phyloP scores from a whole-genome alignment of 805 yeast genomes.

The Candida patagonica region DNA sequence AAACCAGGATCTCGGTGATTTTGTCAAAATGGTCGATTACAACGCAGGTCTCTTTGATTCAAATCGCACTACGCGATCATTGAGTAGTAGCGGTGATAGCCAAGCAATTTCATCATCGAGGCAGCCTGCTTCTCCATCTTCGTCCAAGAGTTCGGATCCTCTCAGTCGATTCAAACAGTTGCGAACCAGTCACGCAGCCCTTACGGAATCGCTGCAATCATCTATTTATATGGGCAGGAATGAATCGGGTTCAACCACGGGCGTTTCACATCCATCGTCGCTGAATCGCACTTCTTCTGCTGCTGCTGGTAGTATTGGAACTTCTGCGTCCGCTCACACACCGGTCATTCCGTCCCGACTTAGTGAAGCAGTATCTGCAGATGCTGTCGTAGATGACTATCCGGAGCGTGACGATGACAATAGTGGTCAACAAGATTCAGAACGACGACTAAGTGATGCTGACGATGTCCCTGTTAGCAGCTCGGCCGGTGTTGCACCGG shows the following conservation, averaged over 20 bases:
- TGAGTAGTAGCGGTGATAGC: constrained; percentile 9
- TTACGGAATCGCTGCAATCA: constrained; percentile 28
- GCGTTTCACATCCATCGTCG: not conserved
- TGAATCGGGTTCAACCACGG: not conserved
- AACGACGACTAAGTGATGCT: not conserved
- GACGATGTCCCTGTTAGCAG: not conserved
- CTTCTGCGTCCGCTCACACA: constrained; percentile 18
- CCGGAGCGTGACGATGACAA: not conserved
- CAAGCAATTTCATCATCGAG: constrained; percentile 2
- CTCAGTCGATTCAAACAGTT: constrained; percentile 28
- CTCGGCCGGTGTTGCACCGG: constrained; percentile 17
- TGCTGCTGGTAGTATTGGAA: constrained; percentile 5
- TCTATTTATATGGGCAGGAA: constrained; percentile 11
- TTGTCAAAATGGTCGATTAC: constrained; percentile 63
- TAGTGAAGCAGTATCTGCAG: constrained; percentile 23
- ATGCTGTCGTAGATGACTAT: constrained; percentile 3
- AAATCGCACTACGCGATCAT: constrained; percentile 11
- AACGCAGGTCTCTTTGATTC: constrained; percentile 28
- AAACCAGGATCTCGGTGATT: constrained; percentile 45
- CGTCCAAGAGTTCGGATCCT: constrained; percentile 13
- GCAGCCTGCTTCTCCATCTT: constrained; percentile 2
- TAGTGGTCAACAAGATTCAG: not conserved
- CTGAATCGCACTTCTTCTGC: constrained; percentile 9
- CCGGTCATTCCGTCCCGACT: constrained; percentile 30
- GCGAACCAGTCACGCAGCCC: constrained; percentile 25